Conservation (phyloP, 2,329 filamentous ascomycete genomes). For the Aspergillus vadensis region DNA sequence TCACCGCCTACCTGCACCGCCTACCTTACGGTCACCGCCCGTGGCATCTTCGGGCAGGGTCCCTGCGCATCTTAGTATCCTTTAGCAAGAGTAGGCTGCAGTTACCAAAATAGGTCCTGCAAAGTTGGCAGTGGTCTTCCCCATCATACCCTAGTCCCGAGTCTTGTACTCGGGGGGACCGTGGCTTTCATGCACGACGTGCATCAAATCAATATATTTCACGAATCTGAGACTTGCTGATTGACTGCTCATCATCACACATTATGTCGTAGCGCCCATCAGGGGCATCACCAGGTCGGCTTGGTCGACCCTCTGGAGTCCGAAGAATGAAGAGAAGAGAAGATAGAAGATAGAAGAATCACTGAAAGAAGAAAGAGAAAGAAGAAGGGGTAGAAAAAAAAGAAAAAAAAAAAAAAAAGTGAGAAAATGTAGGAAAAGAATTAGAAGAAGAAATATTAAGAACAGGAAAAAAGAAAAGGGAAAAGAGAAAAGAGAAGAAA, state of each 20-base stretch:
- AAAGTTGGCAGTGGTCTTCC: constrained; percentile 1
- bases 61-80: constrained; percentile 3
- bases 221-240: constrained; percentile 18
- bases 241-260: constrained; percentile 25
- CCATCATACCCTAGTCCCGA: neutral
- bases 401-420: constrained; percentile 15
- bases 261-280: constrained; percentile 25
- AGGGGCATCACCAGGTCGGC: constrained; percentile 12
- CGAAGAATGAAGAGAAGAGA: constrained; percentile 7
- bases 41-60: neutral
- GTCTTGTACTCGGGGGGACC: neutral
- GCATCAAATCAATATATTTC: constrained; percentile 25
- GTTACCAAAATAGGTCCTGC: constrained; percentile 9
- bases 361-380: constrained; percentile 11
- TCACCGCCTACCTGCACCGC: neutral
- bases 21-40: neutral
- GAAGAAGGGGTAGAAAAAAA: constrained; percentile 13
- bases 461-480: constrained; percentile 5
- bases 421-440: constrained; percentile 10
- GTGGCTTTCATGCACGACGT: constrained; percentile 10
- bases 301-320: constrained; percentile 11
- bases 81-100: constrained; percentile 12
- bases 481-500: constrained; percentile 11
- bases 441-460: constrained; percentile 6
- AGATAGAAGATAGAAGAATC: constrained; percentile 11